phyloP scores from a whole-genome alignment of 352 stramenopile species.

The Globisporangium alternatum region DNA sequence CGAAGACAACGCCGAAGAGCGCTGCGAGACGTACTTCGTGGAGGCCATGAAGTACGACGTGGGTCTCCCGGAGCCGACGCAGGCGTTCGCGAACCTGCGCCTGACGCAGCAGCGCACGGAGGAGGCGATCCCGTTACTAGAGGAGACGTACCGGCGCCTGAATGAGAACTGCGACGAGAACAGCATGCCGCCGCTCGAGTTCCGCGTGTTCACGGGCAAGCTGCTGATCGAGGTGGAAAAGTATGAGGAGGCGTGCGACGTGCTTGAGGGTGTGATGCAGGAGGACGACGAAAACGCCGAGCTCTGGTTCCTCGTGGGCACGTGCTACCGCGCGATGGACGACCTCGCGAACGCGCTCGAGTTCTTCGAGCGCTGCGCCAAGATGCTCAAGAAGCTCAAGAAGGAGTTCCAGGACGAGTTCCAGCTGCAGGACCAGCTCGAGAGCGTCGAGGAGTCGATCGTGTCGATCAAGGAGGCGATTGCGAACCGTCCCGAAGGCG shows the following conservation, averaged over 20 bases:
- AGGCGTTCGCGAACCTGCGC: slow-evolving; percentile 94
- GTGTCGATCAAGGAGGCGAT: slow-evolving; percentile 50
- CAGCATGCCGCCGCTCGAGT: slow-evolving; percentile 79
- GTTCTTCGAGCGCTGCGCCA: slow-evolving; percentile 81
- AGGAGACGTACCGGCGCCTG: slow-evolving; percentile 91
- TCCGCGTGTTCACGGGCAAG: slow-evolving; percentile 79
- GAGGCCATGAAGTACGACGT: slow-evolving; percentile 90
- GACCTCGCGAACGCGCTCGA: slow-evolving; percentile 78
- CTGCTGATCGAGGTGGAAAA: slow-evolving; percentile 85
- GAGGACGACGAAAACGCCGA: slow-evolving; percentile 89
- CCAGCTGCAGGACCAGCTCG: slow-evolving; percentile 73
- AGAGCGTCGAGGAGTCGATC: slow-evolving; percentile 70
- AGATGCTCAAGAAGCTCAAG: slow-evolving; percentile 81
- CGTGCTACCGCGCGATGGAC: slow-evolving; percentile 86
- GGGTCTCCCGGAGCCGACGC: slow-evolving; percentile 89
- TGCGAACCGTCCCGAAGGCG: slow-evolving; percentile 47
- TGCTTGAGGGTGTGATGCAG: slow-evolving; percentile 87
- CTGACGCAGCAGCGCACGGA: slow-evolving; percentile 91
- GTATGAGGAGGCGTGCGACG: slow-evolving; percentile 75
- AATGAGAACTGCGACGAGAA: slow-evolving; percentile 71
- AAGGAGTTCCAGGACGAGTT: slow-evolving; percentile 71
- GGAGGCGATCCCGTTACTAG: slow-evolving; percentile 86
- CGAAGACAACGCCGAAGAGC: slow-evolving; percentile 89
- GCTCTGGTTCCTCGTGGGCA: slow-evolving; percentile 87
- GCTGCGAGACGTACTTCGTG: slow-evolving; percentile 90